A percentile compares a stretch with the other conserved stretches of the same genome.
phyloP scores from a whole-genome alignment of 2,329 filamentous ascomycete species.

The Aspergillus ibericus region DNA sequence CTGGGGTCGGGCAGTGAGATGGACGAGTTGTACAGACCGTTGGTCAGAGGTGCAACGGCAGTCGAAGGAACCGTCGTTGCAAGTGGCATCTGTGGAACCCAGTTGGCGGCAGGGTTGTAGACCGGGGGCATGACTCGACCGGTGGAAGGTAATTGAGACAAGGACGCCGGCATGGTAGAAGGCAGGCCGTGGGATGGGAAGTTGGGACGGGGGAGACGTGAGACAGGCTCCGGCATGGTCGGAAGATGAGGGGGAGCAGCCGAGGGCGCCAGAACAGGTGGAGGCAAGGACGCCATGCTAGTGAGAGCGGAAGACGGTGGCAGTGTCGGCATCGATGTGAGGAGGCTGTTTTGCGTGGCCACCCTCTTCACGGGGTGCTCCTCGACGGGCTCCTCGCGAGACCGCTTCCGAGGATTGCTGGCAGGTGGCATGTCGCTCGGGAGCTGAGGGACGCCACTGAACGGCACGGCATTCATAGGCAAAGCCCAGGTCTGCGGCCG shows the following conservation, averaged over 20 bases:
- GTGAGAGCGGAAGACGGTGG: slow-evolving; percentile 26
- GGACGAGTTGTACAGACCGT: slow-evolving; percentile 31
- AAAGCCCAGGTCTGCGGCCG: slow-evolving; percentile 31
- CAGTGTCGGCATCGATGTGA: slow-evolving; percentile 26
- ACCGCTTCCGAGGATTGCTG: slow-evolving; percentile 56
- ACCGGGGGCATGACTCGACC: slow-evolving; percentile 72
- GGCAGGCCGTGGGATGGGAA: slow-evolving; percentile 57
- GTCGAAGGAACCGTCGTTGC: slow-evolving; percentile 34
- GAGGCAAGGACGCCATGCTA: slow-evolving; percentile 34
- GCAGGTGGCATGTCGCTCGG: slow-evolving; percentile 22
- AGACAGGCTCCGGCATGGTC: slow-evolving; percentile 36
- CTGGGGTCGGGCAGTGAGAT: slow-evolving; percentile 35
- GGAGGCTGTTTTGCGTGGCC: slow-evolving; percentile 25
- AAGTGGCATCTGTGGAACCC: slow-evolving; percentile 46
- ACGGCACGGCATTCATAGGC: slow-evolving; percentile 26
- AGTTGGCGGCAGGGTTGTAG: slow-evolving; percentile 60
- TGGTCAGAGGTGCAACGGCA: slow-evolving; percentile 29
- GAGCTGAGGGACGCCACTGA: slow-evolving; percentile 25
- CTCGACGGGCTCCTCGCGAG: slow-evolving; percentile 54
- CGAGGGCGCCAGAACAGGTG: slow-evolving; percentile 35
- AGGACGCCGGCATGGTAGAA: slow-evolving; percentile 43
- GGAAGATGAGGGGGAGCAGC: slow-evolving; percentile 37
- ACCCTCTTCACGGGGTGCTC: slow-evolving; percentile 59
- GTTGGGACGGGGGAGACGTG: slow-evolving; percentile 68
- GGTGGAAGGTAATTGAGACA: slow-evolving; percentile 61